Conservation (phyloP, 257 asterid species). For the Rehmannia glutinosa region DNA sequence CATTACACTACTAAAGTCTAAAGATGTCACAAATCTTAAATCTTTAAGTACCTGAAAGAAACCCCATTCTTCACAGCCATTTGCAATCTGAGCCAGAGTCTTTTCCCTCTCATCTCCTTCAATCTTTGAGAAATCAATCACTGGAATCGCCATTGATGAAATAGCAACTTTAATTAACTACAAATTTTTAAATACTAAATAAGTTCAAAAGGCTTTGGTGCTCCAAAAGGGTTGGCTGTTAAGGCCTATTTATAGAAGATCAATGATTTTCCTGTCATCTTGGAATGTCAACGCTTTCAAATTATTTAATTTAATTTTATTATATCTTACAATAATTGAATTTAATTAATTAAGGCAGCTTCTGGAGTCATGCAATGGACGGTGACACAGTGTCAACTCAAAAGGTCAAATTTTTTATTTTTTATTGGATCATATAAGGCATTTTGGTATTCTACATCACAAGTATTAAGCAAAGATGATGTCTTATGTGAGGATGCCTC, state of each 20-base stretch:
- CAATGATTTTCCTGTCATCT: conserved; percentile 21
- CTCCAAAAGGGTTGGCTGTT: not conserved
- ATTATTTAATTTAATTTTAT: not conserved
- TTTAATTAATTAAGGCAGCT: not conserved
- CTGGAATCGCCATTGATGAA: conserved; percentile 50
- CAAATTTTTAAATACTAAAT: too few species aligned
- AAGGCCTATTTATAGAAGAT: conserved; percentile 40
- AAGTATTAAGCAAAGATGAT: too few species aligned
- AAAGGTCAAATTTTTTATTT: conserved; percentile 21
- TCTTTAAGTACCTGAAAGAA: conserved; percentile 61
- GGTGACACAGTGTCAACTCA: not conserved
- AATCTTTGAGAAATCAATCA: conserved; percentile 54
- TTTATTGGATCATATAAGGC: not conserved
- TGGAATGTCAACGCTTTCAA: conserved; percentile 36
- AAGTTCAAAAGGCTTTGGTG: conserved; percentile 3
- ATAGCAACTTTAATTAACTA: not conserved
- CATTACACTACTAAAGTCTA: too few species aligned
- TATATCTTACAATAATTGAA: conserved; percentile 1
- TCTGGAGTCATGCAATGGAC: conserved; percentile 21
- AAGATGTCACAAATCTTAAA: too few species aligned
- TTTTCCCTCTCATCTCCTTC: conserved; percentile 44
- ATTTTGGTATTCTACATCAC: not conserved
- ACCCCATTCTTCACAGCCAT: conserved; percentile 61
- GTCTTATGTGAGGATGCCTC: too few species aligned
- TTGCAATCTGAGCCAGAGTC: conserved; percentile 45